phyloP scores from a whole-genome alignment of 2,329 filamentous ascomycete species.

The Colletotrichum neosansevieriae region DNA sequence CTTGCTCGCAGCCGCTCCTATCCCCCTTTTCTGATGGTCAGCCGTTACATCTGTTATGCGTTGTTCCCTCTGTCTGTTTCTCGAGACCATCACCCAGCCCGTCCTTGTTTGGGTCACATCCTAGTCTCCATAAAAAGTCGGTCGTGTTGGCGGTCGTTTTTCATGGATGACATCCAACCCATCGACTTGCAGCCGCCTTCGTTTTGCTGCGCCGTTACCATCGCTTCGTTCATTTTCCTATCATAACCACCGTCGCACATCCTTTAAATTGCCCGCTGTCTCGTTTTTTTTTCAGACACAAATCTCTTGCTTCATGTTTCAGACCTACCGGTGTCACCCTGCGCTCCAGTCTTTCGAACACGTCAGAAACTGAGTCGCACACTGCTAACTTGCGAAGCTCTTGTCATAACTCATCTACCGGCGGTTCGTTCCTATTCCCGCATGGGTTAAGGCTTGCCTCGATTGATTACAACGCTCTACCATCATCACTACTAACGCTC shows the following conservation, averaged over 20 bases:
- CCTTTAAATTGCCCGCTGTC: constrained; percentile 32
- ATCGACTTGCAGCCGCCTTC: constrained; percentile 26
- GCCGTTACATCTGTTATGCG: constrained; percentile 31
- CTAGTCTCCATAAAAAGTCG: constrained; percentile 32
- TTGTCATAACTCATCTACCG: neutral
- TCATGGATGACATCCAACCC: constrained; percentile 23
- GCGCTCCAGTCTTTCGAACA: neutral
- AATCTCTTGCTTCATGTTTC: constrained; percentile 27
- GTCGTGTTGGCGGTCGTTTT: constrained; percentile 3
- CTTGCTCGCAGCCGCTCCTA: constrained; percentile 12
- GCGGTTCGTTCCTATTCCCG: too few relatives aligned
- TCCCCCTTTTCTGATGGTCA: constrained; percentile 17
- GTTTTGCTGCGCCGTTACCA: constrained; percentile 20
- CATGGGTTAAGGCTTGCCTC: too few relatives aligned
- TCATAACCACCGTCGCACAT: constrained; percentile 24
- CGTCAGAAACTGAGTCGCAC: neutral
- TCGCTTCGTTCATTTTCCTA: constrained; percentile 32
- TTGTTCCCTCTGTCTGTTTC: constrained; percentile 17
- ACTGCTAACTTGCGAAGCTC: neutral
- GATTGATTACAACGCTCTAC: neutral
- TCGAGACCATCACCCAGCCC: constrained; percentile 9
- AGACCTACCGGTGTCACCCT: constrained; percentile 17
- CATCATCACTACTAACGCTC: too few relatives aligned
- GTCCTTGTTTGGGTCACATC: constrained; percentile 12
- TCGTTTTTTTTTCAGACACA: constrained; percentile 19